Evolutionary conservation across 352 stramenopile genomes (phyloP), one percentile per base, ranked within the genome.

Genomic region (Globisporangium nagaii): DNA sequence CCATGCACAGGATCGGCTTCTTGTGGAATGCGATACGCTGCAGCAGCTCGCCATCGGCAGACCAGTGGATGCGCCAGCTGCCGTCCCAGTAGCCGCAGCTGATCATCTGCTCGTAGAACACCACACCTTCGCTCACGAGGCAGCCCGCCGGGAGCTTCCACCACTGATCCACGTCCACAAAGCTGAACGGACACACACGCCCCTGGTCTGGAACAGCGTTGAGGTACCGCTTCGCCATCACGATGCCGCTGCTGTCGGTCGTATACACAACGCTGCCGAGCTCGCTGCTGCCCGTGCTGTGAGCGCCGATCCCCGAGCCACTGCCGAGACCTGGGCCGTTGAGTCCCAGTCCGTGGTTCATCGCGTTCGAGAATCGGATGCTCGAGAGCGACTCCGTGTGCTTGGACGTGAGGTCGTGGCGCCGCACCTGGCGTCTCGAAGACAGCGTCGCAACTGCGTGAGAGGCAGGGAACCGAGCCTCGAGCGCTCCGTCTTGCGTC

Each of bases 101-200:
- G 55, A 93, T 90, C 83, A 93, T 93, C 49, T 93, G 83, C 62
- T 93, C 83, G 56, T 93, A 93, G 46, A 91, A 93, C 36, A 93
- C 83, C 13, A 93, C 78, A 32, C 83, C 81, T 58, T 90, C 80
- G 43, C 69, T 79, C 34, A 88, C 80, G 10, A 88, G 63, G 20
- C 80, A 91, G 13, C 82, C 82, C 6, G 73, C 66, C 19, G 83
- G 83, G 20, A 93, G 69, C 42, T 88, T 88, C 83, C 83, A 93
- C 83, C 83, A 93, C 59, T 93, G 83, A 25, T 93, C 83, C 17
- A 93, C 78, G 55, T 93, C 80, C 28, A 85, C 75, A 43, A 93
- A 73, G 17, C 79, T 84, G 58, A 93, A 91, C 8, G 83, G 83
- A 24, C 76, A 88, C 35, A 79, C 73, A 37, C 79, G 81, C 11